Evolutionary conservation across 768 basidiomycete species (phyloP), one percentile per base, ranked within the genome.

Genomic region (Cantharellus anzutake): DNA sequence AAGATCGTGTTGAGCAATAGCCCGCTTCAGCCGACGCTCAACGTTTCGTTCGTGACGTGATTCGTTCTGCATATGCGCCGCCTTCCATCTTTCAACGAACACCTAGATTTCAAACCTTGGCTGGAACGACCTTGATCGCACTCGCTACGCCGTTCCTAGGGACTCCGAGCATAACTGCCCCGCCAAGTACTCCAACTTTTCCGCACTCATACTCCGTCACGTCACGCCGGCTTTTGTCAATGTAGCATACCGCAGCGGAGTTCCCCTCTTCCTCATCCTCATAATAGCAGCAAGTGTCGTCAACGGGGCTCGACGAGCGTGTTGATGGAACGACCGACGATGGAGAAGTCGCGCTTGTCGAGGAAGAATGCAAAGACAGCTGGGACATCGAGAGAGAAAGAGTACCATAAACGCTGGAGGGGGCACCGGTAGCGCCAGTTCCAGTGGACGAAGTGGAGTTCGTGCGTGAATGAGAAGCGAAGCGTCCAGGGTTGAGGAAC

Each of bases 141-240:
- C 20, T 1, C 20, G 20, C 20, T 29, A 29, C 20, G 20, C 20
- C 20, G 20, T 29, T 29, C 56, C 14, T 16, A 41, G 62, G 62
- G 11, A 63, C 61, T 16, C 62, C 62, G 55, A 63, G 62, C 62
- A 63, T 63, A 38, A 63, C 62, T 5, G 62, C 62, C 38, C 62
- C 62, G 35, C 63, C 60, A n/a, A 63, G 53, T 51, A 63, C 62
- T 3, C 62, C 62, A 42, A 63, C 62, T 42, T 62, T 62, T 14
- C 62, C 62, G 35, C 62, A 62, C 61, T 62, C 62, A 61, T 62
- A 62, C 35, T 61, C 62, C 7, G 60, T 62, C n/a, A 62, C 62
- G 29, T 51, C 53, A 42, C 39, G 39, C 5, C 59, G 61, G 42
- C 51, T 40, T 55, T 42, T 57, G 56, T 57, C 56, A 37, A 57